A percentile compares a stretch with the other conserved stretches of the same genome.
phyloP scores from a whole-genome alignment of 1,284 basidiomycete species.

The Ceratobasidium sp. region DNA sequence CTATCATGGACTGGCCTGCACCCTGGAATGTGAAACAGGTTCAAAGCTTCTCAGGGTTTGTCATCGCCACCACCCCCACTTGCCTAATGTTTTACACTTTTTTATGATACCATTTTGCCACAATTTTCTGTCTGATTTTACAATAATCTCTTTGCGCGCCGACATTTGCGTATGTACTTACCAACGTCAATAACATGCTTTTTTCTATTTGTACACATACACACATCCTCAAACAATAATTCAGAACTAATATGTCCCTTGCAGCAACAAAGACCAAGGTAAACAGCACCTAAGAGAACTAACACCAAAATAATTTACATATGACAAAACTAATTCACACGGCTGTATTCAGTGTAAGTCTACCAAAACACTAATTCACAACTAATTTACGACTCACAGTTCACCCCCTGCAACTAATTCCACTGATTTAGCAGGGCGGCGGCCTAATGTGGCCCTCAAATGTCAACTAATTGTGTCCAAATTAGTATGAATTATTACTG shows the following conservation, averaged over 20 bases:
- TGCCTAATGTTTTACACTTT: too few species aligned
- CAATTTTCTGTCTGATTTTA: too few species aligned
- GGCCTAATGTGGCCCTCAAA: neutral
- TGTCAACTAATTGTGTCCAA: slow-evolving; percentile 2
- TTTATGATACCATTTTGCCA: too few species aligned
- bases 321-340: neutral
- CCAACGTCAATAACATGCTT: too few species aligned
- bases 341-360: neutral
- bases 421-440: neutral
- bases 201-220: neutral
- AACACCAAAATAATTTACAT: neutral
- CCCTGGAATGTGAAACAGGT: too few species aligned
- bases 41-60: too few species aligned
- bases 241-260: neutral
- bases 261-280: neutral
- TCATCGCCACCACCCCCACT: too few species aligned
- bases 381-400: neutral
- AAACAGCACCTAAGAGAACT: neutral
- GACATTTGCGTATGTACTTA: too few species aligned
- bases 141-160: too few species aligned
- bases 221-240: neutral
- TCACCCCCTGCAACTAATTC: slow-evolving; percentile 5
- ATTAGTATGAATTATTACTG: neutral
- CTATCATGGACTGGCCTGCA: too few species aligned
- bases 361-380: neutral